Base-by-base conservation (phyloP, 164 flowering plant genomes). In the Annona squamosa region DNA sequence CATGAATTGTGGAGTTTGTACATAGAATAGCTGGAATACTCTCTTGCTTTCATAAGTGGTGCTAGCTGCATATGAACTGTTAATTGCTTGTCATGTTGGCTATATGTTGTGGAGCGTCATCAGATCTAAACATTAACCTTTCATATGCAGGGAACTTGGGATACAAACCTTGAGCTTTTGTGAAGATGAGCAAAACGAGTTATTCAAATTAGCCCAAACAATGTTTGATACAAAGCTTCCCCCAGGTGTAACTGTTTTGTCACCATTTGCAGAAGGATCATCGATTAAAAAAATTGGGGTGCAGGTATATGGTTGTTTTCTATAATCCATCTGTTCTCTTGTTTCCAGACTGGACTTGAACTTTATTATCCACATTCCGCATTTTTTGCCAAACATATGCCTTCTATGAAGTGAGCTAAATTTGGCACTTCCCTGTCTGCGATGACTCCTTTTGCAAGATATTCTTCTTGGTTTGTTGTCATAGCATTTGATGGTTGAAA, bases 191-290 rank as follows among this genome's bases (percentile, higher is more conserved):
- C 85, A 81, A 46, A 75, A 74, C 7, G 99, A 94, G 81, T 1
- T 94, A 86, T 69, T 92, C 68, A 89, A 76, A 81, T 79, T 94
- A 84, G 91, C 97, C 6, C 81, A 87, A 77, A 84, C 89, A 43
- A 90, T 94, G 99, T 94, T 94, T 78, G 99, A 94, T 69, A 94
- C 99, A 37, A 86, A 86, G 80, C 72, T 94, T 71, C 97, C 97
- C n/a, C 91, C 97, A 65, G 99, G 99, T 3, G 90, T 86, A 37
- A 81, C 68, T 9, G 82, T 86, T 86, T 68, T 92, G 83, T 88
- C 92, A 79, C 99, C 99, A 63, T 94, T 94, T 78, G 79, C 94
- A 2, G 97, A 94, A 44, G 99, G 84, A 13, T 88, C 97, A 70
- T 92, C 97, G 48, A 85, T 91, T 0, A 90, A 90, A 77, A 94